Evolutionary conservation across 2,329 filamentous ascomycete species (phyloP).

Genomic region (Elsinoe australis): DNA sequence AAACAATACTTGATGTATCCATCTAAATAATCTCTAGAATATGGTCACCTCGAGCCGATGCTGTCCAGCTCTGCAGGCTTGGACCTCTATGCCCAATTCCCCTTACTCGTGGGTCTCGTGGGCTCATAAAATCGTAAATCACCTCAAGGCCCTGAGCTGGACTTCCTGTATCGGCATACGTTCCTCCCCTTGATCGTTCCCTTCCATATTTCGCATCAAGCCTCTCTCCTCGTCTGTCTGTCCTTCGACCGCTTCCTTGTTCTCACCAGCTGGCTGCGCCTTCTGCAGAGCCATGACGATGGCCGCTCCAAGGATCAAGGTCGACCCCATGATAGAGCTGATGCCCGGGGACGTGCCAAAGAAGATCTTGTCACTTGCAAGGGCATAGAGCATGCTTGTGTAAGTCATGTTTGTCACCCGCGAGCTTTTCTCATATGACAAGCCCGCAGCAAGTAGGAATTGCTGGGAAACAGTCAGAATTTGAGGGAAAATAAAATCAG

Average conservation of each 20-base stretch:
- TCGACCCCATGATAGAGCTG: constrained; percentile 54
- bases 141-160: constrained; percentile 23
- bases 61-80: too few relatives aligned
- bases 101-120: too few relatives aligned
- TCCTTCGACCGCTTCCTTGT: constrained; percentile 18
- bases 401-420: constrained; percentile 61
- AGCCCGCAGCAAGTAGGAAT: constrained; percentile 70
- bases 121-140: constrained; percentile 4
- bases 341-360: constrained; percentile 53
- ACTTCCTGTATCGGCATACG: constrained; percentile 22
- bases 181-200: constrained; percentile 21
- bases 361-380: constrained; percentile 56
- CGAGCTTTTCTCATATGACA: constrained; percentile 60
- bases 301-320: constrained; percentile 57
- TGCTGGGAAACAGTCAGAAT: constrained; percentile 41
- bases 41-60: too few relatives aligned
- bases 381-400: constrained; percentile 61
- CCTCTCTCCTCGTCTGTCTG: constrained; percentile 30
- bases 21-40: too few relatives aligned
- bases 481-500: background rate
- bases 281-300: constrained; percentile 56
- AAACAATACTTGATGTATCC: too few relatives aligned
- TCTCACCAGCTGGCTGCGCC: constrained; percentile 28
- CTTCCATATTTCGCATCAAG: constrained; percentile 25
- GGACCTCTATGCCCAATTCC: too few relatives aligned